These are phyloP conservation scores for Candida endomychidarum DNA, from an alignment of 805 yeast species.

Conservation along the genomic window DNA sequence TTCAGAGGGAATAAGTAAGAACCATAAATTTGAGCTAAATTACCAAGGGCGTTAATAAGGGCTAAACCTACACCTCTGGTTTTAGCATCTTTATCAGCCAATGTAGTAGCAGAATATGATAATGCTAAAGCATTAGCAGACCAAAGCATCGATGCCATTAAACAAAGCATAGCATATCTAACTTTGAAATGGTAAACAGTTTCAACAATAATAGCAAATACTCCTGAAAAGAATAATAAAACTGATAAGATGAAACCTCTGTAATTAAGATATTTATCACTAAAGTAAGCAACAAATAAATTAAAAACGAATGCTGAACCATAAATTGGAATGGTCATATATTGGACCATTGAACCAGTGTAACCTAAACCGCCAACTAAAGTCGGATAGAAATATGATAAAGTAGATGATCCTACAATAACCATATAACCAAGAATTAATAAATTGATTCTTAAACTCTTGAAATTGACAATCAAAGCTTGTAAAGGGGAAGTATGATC, in stretches of 20 bases:
- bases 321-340: constrained; percentile 14
- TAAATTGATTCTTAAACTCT: constrained; percentile 11
- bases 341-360: constrained; percentile 11
- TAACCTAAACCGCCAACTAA: constrained; percentile 13
- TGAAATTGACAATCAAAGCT: constrained; percentile 6
- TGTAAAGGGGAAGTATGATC: constrained; percentile 2
- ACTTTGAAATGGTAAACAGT: constrained; percentile 8
- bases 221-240: constrained; percentile 8
- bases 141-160: constrained; percentile 14
- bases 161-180: constrained; percentile 16
- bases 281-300: constrained; percentile 9
- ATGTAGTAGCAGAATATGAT: constrained; percentile 12
- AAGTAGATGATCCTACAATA: constrained; percentile 12
- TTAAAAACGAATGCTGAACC: constrained; percentile 10
- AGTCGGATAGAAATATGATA: constrained; percentile 13
- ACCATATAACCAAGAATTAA: constrained; percentile 12
- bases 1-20: constrained; percentile 12
- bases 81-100: constrained; percentile 14
- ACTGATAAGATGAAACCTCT: constrained; percentile 10
- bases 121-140: constrained; percentile 15
- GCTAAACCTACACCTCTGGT: constrained; percentile 14
- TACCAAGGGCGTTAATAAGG: constrained; percentile 12
- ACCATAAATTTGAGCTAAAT: constrained; percentile 15
- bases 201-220: constrained; percentile 11
- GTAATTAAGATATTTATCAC: constrained; percentile 8